Evolutionary conservation across 139 green algal species (phyloP).

Genomic region (Picochlorum sp.): DNA sequence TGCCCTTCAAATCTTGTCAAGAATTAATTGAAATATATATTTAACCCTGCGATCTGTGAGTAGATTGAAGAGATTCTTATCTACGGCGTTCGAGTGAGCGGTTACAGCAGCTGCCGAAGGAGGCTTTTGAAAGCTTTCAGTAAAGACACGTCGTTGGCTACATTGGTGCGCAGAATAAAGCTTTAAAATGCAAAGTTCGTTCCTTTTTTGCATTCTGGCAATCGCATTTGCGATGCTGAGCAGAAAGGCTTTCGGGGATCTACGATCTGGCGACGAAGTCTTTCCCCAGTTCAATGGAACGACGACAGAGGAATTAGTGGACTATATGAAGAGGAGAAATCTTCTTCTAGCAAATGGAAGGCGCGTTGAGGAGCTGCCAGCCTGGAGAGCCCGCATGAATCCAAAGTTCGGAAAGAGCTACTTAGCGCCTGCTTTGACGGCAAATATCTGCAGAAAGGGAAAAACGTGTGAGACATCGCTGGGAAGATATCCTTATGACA

Average conservation of each 20-base stretch:
- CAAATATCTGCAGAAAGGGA: slow-evolving; percentile 1
- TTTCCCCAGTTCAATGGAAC: not conserved
- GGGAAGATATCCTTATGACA: slow-evolving; percentile 10
- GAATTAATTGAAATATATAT: too few relatives aligned
- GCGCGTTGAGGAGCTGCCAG: slow-evolving; percentile 1
- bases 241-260: not conserved
- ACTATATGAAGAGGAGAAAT: slow-evolving; percentile 4
- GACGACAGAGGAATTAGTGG: not conserved
- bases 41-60: too few relatives aligned
- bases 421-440: slow-evolving; percentile 4
- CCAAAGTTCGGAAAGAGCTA: not conserved
- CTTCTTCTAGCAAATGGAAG: not conserved
- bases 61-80: too few relatives aligned
- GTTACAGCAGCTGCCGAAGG: too few relatives aligned
- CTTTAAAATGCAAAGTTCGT: too few relatives aligned
- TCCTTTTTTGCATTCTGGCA: too few relatives aligned
- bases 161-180: too few relatives aligned
- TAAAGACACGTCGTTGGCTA: too few relatives aligned
- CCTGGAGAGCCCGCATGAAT: slow-evolving; percentile 6
- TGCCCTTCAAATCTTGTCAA: too few relatives aligned
- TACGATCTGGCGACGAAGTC: not conserved
- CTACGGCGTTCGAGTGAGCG: too few relatives aligned
- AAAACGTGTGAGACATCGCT: slow-evolving; percentile 1
- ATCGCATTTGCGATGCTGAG: too few relatives aligned
- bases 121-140: too few relatives aligned